Evolutionary conservation across 371 early-diverging fungal species (phyloP).

Genomic region (Furculomyces boomerangus): DNA sequence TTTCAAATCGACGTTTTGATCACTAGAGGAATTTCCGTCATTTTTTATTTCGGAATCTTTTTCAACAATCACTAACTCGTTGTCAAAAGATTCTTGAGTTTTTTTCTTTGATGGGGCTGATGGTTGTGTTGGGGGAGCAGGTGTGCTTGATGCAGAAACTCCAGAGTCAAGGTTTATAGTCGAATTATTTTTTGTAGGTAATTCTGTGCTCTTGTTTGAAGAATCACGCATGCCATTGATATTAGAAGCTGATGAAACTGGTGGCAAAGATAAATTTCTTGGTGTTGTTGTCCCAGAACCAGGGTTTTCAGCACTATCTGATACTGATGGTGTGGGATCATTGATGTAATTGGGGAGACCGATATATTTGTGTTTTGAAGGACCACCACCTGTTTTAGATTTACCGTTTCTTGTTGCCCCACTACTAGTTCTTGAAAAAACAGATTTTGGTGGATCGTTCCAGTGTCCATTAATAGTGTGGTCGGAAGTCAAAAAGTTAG

Average conservation of each 20-base stretch:
- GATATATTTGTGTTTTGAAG: background rate
- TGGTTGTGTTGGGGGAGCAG: too few relatives aligned
- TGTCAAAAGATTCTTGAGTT: too few relatives aligned
- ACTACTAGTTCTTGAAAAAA: constrained; percentile 4
- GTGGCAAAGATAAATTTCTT: background rate
- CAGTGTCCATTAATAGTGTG: constrained; percentile 20
- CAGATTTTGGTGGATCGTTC: constrained; percentile 20
- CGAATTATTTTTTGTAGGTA: background rate
- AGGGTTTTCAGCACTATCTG: background rate
- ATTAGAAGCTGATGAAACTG: background rate
- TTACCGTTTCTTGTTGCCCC: background rate
- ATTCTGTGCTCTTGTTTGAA: background rate
- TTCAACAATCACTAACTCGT: too few relatives aligned
- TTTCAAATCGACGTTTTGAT: background rate
- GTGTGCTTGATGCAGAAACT: background rate
- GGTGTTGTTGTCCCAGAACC: background rate
- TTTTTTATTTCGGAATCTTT: background rate
- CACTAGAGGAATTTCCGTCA: background rate
- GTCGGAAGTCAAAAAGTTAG: constrained; percentile 13
- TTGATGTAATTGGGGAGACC: background rate
- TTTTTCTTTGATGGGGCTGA: too few relatives aligned
- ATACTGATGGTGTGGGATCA: background rate
- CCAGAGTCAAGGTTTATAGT: background rate
- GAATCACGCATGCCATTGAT: background rate
- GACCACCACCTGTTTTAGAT: background rate